These are phyloP conservation scores for Arthrobotrys sinensis DNA, from an alignment of 2,329 filamentous ascomycete genomes.

Conservation along the genomic window DNA sequence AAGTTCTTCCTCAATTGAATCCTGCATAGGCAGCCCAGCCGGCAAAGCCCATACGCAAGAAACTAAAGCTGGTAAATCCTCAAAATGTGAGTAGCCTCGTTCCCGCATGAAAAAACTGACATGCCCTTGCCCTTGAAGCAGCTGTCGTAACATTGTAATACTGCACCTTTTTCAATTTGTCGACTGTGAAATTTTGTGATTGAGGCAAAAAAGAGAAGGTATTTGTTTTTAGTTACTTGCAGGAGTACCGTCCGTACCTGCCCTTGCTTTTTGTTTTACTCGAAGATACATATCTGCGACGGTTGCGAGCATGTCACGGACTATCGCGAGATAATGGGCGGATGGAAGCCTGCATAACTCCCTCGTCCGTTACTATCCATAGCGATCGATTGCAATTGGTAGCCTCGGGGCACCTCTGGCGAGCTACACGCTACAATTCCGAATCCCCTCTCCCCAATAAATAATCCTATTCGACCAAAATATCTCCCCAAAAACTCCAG, in stretches of 20 bases:
- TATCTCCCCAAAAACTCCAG: neutral
- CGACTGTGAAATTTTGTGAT: slow-evolving; percentile 42
- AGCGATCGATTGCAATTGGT: neutral
- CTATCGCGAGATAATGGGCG: slow-evolving; percentile 33
- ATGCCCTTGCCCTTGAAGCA: slow-evolving; percentile 45
- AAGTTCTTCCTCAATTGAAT: neutral
- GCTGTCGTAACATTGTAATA: slow-evolving; percentile 29
- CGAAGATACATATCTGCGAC: slow-evolving; percentile 16
- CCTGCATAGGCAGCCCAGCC: slow-evolving; percentile 16
- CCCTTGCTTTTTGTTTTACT: slow-evolving; percentile 33
- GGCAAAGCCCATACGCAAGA: neutral
- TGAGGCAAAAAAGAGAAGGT: slow-evolving; percentile 49
- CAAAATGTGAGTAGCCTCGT: slow-evolving; percentile 52
- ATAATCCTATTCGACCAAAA: slow-evolving; percentile 19
- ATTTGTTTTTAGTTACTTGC: slow-evolving; percentile 15
- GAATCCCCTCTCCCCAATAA: neutral
- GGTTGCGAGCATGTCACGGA: slow-evolving; percentile 29
- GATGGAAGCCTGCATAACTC: slow-evolving; percentile 25
- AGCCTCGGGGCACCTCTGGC: neutral
- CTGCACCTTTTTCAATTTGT: neutral
- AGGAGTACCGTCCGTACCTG: slow-evolving; percentile 3
- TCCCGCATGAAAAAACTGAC: slow-evolving; percentile 36
- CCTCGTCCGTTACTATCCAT: slow-evolving; percentile 4
- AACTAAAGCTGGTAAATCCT: neutral
- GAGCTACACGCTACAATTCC: slow-evolving; percentile 9